Conservation (phyloP, 768 basidiomycete genomes). For the Dacryopinax primogenitus region DNA sequence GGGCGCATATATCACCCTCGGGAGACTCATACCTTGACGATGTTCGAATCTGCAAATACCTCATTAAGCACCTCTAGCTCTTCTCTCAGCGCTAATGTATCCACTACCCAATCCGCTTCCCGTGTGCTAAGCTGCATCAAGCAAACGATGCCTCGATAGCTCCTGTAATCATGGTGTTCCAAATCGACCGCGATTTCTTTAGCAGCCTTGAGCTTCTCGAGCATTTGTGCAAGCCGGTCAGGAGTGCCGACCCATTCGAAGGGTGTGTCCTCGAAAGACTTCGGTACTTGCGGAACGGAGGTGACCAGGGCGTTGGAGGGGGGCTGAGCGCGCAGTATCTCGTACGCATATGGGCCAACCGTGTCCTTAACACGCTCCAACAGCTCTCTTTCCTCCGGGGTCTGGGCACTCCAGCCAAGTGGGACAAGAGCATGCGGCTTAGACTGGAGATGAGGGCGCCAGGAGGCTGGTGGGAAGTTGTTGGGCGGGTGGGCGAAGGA, state of each 20-base stretch:
- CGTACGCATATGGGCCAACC: conserved; percentile 72
- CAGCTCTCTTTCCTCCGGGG: background rate
- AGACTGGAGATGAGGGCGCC: conserved; percentile 54
- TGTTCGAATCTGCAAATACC: conserved; percentile 68
- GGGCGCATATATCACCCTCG: background rate
- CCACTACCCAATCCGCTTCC: conserved; percentile 75
- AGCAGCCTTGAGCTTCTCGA: conserved; percentile 49
- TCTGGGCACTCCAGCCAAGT: conserved; percentile 39
- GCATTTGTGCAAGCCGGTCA: conserved; percentile 45
- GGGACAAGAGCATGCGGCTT: conserved; percentile 81
- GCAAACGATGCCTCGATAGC: conserved; percentile 77
- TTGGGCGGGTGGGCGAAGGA: conserved; percentile 47
- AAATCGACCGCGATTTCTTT: conserved; percentile 84
- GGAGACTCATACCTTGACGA: conserved; percentile 57
- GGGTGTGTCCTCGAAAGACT: conserved; percentile 49
- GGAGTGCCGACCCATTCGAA: conserved; percentile 59
- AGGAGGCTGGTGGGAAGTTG: conserved; percentile 45
- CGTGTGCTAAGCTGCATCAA: conserved; percentile 86
- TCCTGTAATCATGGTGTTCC: conserved; percentile 82
- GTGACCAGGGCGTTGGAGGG: conserved; percentile 53
- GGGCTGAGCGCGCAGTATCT: conserved; percentile 61
- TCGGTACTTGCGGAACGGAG: conserved; percentile 29
- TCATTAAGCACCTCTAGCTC: conserved; percentile 65
- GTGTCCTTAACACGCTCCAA: conserved; percentile 25
- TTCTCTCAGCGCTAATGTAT: conserved; percentile 60